Conservation (phyloP, 2,329 filamentous ascomycete species). For the Aschersonia sp. region DNA sequence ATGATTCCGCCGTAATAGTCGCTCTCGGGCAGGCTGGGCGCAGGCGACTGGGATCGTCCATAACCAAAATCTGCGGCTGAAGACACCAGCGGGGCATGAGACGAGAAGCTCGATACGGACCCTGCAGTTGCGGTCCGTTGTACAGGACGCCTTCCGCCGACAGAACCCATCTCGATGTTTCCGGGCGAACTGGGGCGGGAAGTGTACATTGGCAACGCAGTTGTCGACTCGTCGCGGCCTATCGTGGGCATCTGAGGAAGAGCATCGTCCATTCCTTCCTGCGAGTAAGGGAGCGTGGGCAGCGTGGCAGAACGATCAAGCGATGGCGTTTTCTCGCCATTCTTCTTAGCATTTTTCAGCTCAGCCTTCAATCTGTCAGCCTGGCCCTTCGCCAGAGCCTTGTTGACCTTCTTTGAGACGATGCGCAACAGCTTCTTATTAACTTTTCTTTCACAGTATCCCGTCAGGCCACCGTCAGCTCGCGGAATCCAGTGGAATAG, state of each 20-base stretch:
- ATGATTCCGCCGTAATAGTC: slow-evolving; percentile 7
- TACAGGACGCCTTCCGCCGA: slow-evolving; percentile 34
- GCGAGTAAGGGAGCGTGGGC: slow-evolving; percentile 37
- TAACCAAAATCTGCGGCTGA: slow-evolving; percentile 48
- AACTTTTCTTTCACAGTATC: slow-evolving; percentile 85
- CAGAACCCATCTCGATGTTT: slow-evolving; percentile 34
- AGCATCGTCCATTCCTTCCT: slow-evolving; percentile 25
- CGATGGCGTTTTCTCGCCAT: slow-evolving; percentile 29
- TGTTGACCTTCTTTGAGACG: slow-evolving; percentile 75
- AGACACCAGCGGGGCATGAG: slow-evolving; percentile 46
- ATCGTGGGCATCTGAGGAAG: slow-evolving; percentile 44
- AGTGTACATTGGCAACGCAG: slow-evolving; percentile 47
- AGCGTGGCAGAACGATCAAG: slow-evolving; percentile 50
- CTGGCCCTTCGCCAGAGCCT: slow-evolving; percentile 69
- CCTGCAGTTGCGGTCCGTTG: slow-evolving; percentile 37
- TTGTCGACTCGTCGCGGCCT: slow-evolving; percentile 42
- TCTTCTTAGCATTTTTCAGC: slow-evolving; percentile 34
- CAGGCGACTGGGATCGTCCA: slow-evolving; percentile 21
- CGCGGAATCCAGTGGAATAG: slow-evolving; percentile 84
- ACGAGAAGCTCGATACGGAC: slow-evolving; percentile 46
- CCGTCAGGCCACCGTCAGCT: slow-evolving; percentile 62
- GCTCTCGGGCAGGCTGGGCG: slow-evolving; percentile 17
- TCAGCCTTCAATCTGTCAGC: slow-evolving; percentile 39
- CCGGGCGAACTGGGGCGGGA: slow-evolving; percentile 42
- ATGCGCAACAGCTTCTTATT: slow-evolving; percentile 74